Evolutionary conservation across 2,329 filamentous ascomycete species (phyloP).

Genomic region (Aureobasidium sp.): DNA sequence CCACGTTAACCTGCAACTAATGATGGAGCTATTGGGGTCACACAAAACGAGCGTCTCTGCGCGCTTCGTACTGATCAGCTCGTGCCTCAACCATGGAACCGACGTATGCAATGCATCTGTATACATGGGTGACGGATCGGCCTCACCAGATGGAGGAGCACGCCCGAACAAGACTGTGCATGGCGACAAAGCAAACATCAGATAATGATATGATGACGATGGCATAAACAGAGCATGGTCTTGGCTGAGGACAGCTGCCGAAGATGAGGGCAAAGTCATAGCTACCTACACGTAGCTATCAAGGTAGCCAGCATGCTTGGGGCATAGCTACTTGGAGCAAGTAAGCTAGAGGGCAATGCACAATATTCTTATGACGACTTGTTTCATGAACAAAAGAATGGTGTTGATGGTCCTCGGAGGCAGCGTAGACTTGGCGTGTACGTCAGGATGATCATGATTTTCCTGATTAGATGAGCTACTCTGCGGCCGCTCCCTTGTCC

Average conservation of each 20-base stretch:
- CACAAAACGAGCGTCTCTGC: neutral
- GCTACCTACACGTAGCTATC: neutral
- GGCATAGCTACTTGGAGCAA: neutral
- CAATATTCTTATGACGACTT: too few species aligned
- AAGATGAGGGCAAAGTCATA: neutral
- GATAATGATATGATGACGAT: neutral
- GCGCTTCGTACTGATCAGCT: neutral
- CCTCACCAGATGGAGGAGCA: neutral
- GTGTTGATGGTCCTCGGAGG: too few species aligned
- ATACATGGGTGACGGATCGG: neutral
- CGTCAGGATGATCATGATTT: conserved; percentile 10
- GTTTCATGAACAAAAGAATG: too few species aligned
- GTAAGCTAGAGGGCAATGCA: too few species aligned
- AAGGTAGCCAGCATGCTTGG: neutral
- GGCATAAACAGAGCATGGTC: neutral
- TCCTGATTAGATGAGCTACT: conserved; percentile 6
- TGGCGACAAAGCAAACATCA: neutral
- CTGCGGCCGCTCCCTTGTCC: neutral
- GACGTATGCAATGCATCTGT: neutral
- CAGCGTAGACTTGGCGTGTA: conserved; percentile 2
- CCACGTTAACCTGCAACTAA: neutral
- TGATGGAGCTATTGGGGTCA: neutral
- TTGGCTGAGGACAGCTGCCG: too few species aligned
- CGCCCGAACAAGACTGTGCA: too few species aligned
- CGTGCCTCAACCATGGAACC: neutral